Base-by-base conservation (phyloP, 1,284 basidiomycete species). In the Pseudozyma flocculosa region DNA sequence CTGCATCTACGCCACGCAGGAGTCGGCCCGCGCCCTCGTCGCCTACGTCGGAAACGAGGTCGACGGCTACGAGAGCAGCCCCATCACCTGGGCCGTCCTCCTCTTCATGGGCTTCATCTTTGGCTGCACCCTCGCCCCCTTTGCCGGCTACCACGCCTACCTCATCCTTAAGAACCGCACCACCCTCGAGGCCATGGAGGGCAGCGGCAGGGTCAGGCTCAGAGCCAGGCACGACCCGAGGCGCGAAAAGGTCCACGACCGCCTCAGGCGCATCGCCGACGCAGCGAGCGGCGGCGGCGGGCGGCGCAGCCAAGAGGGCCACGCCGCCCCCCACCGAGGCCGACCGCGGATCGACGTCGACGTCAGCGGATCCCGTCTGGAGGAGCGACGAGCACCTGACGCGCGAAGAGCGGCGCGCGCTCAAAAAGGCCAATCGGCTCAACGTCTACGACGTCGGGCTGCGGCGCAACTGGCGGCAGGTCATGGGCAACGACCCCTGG, bases 151-250 rank as follows among this genome's bases (percentile, higher is more conserved):
- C 46, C 71, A 79, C 64, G 55, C 72, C 5, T 80, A 72, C 29
- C 53, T 80, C 23, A 75, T 78, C 2, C 62, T 58, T 42, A 57
- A 45, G 40, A 80, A 80, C 53, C 58, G 72, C 14, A 78, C 78
- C 4, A 79, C 79, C 18, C 73, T 79, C 46, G 79, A 79, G 56
- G 72, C 70, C 11, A 78, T 79, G 72, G 78, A 80, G 47, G 72
- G 76, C 8, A 60, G 58, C 2, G 70, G 66, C 17, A 43, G 69
- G 36, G 50, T 72, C 22, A 40, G 67, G 29, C 38, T 72, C 38
- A 22, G 54, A 8, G 51, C 54, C 10, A 42, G 43, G 48, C 43
- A 39, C 26, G 47, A 54, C 29, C 37, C 52, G 8, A 14, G 24
- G 13, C 24, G 59, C 18, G 45, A 54, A 4, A 48, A 41, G 21